These are phyloP conservation scores for Candida schatavii DNA, from an alignment of 805 yeast genomes.

Conservation along the genomic window DNA sequence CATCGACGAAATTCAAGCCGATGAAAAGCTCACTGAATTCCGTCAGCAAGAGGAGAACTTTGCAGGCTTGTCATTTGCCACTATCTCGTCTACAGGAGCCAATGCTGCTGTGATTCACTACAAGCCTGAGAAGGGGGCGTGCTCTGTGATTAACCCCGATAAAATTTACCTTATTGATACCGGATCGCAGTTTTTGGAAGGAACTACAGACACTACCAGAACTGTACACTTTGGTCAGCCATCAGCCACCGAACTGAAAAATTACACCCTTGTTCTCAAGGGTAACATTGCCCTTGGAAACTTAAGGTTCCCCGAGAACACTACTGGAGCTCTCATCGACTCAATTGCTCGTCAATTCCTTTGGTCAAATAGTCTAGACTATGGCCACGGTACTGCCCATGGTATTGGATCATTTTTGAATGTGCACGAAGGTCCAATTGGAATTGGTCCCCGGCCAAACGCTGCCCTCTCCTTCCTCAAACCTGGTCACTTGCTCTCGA, in stretches of 20 bases:
- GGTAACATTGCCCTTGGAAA: constrained; percentile 52
- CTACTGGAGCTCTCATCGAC: constrained; percentile 55
- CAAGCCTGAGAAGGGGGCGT: constrained; percentile 47
- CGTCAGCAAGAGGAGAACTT: constrained; percentile 44
- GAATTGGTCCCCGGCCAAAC: constrained; percentile 54
- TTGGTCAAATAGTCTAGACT: constrained; percentile 57
- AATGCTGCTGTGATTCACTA: constrained; percentile 80
- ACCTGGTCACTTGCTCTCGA: constrained; percentile 54
- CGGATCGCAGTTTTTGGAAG: constrained; percentile 61
- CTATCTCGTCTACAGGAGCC: constrained; percentile 73
- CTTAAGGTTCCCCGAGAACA: constrained; percentile 52
- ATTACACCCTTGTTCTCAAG: constrained; percentile 57
- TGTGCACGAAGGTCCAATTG: constrained; percentile 64
- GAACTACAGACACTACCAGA: constrained; percentile 65
- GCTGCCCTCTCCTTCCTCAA: constrained; percentile 43
- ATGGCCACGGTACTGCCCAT: constrained; percentile 64
- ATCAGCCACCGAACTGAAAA: constrained; percentile 40
- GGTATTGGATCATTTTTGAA: constrained; percentile 61
- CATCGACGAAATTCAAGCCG: constrained; percentile 60
- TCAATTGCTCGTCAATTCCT: constrained; percentile 56
- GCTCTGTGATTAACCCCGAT: constrained; percentile 49
- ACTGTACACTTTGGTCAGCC: constrained; percentile 56
- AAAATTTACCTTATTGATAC: constrained; percentile 56
- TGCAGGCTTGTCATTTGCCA: constrained; percentile 67
- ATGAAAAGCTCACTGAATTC: constrained; percentile 41